phyloP scores from a whole-genome alignment of 495 filamentous ascomycete genomes.

The Melanomma pulvis-pyrius region DNA sequence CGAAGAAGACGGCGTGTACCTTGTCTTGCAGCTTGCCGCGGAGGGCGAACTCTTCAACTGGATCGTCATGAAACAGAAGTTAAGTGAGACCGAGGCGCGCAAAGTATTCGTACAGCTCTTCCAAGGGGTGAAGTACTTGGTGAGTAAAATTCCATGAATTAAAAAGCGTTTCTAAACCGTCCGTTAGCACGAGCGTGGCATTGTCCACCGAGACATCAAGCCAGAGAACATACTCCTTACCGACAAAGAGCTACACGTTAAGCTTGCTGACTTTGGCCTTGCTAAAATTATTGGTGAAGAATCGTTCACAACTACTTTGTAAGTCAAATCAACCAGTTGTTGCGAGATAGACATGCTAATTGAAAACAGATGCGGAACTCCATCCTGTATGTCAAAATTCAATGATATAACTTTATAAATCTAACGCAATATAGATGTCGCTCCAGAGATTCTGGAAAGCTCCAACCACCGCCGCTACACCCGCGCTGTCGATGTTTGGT shows the following conservation, averaged over 20 bases:
- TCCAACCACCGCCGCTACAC: slow-evolving; percentile 81
- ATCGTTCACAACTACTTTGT: slow-evolving; percentile 94
- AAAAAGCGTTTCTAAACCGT: slow-evolving; percentile 34
- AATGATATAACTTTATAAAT: neutral
- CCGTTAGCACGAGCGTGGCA: slow-evolving; percentile 87
- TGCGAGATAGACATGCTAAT: slow-evolving; percentile 18
- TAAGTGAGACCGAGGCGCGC: slow-evolving; percentile 79
- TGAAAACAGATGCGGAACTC: slow-evolving; percentile 75
- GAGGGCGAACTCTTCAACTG: slow-evolving; percentile 95
- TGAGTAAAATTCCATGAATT: slow-evolving; percentile 49
- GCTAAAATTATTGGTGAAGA: slow-evolving; percentile 99
- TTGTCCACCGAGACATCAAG: slow-evolving; percentile 98
- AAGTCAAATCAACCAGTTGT: slow-evolving; percentile 40
- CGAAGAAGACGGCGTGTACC: slow-evolving; percentile 85
- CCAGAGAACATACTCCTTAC: slow-evolving; percentile 94
- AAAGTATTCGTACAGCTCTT: slow-evolving; percentile 92
- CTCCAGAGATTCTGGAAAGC: slow-evolving; percentile 89
- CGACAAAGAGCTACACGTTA: slow-evolving; percentile 81
- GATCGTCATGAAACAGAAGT: slow-evolving; percentile 84
- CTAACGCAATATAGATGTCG: slow-evolving; percentile 62
- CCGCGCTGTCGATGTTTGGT: slow-evolving; percentile 96
- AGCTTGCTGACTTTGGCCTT: slow-evolving; percentile 95
- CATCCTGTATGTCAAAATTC: slow-evolving; percentile 65
- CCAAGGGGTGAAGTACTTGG: slow-evolving; percentile 90
- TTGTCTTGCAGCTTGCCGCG: slow-evolving; percentile 86